Percentiles rank a stretch among this genome's conserved stretches.
phyloP scores from a whole-genome alignment of 495 filamentous ascomycete species.

The Hypoxylon intermedium region DNA sequence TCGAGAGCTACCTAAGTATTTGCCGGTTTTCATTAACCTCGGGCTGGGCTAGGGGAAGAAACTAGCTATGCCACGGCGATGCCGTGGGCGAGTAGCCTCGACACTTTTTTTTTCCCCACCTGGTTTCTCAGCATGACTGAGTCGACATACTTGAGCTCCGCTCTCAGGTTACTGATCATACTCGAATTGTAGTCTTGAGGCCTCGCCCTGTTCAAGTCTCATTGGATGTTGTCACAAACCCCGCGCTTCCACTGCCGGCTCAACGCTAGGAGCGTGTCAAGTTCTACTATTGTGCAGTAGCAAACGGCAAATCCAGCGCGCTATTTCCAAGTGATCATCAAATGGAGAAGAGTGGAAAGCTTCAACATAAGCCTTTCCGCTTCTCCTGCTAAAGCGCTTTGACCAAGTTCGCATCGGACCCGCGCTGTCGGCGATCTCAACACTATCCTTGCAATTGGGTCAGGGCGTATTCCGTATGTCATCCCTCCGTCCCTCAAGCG shows the following conservation, averaged over 20 bases:
- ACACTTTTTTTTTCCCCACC: conserved; percentile 11
- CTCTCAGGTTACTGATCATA: not conserved
- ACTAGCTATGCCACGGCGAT: conserved; percentile 3
- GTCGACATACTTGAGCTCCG: conserved; percentile 2
- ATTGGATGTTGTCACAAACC: conserved; percentile 13
- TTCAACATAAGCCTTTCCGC: conserved; percentile 4
- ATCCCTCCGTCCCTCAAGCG: conserved; percentile 13
- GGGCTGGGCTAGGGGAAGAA: conserved; percentile 3
- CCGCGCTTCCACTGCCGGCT: conserved; percentile 16
- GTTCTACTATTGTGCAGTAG: conserved; percentile 4
- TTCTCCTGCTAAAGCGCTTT: conserved; percentile 15
- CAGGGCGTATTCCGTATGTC: conserved; percentile 6
- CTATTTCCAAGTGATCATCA: conserved; percentile 24
- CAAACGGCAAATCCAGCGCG: conserved; percentile 14
- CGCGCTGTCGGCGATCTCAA: conserved; percentile 18
- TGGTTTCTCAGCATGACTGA: not conserved
- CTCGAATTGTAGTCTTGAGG: not conserved
- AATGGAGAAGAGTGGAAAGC: conserved; percentile 24
- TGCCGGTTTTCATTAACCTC: conserved; percentile 9
- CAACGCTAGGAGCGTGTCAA: conserved; percentile 11
- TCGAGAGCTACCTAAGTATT: not conserved
- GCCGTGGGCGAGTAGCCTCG: conserved; percentile 4
- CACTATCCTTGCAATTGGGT: conserved; percentile 13
- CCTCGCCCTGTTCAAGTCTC: not conserved
- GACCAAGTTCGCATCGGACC: conserved; percentile 16